Percentiles rank a stretch among this genome's conserved stretches.
Conservation (phyloP, 192 early-diverging fungal species). For the Entomortierella parvispora region DNA sequence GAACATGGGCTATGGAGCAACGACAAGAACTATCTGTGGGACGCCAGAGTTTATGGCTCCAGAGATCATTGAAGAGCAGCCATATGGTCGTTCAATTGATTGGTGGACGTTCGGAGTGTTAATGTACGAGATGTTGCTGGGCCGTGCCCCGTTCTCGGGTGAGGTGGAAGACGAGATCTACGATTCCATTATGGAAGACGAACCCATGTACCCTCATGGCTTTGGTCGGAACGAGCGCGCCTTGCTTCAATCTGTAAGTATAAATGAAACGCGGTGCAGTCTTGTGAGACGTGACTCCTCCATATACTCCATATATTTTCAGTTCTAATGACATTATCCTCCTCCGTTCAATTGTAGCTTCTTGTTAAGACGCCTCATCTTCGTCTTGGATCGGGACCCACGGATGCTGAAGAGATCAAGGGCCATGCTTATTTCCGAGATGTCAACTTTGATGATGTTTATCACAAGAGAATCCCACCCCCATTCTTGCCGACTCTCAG, state of each 20-base stretch:
- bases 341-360: slow-evolving; percentile 33
- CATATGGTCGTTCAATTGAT: slow-evolving; percentile 82
- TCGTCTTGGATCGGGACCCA: slow-evolving; percentile 70
- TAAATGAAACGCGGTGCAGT: too few relatives aligned
- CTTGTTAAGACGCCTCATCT: slow-evolving; percentile 57
- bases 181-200: slow-evolving; percentile 83
- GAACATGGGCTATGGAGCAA: slow-evolving; percentile 73
- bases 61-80: slow-evolving; percentile 81
- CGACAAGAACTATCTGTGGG: slow-evolving; percentile 85
- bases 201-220: slow-evolving; percentile 77
- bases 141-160: slow-evolving; percentile 81
- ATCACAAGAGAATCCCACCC: slow-evolving; percentile 70
- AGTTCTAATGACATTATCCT: too few relatives aligned
- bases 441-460: slow-evolving; percentile 81
- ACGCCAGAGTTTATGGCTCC: slow-evolving; percentile 93
- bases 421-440: slow-evolving; percentile 78
- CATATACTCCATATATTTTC: too few relatives aligned
- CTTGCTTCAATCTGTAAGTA: slow-evolving; percentile 69
- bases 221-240: slow-evolving; percentile 75
- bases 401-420: slow-evolving; percentile 78
- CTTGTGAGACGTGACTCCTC: too few relatives aligned
- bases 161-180: slow-evolving; percentile 90
- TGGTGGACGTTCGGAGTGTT: slow-evolving; percentile 83
- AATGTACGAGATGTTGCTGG: slow-evolving; percentile 76
- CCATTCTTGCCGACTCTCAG: slow-evolving; percentile 75